These are phyloP conservation scores for Mycosphaerelloides madeirae DNA, from an alignment of 2,329 filamentous ascomycete genomes.

Conservation along the genomic window DNA sequence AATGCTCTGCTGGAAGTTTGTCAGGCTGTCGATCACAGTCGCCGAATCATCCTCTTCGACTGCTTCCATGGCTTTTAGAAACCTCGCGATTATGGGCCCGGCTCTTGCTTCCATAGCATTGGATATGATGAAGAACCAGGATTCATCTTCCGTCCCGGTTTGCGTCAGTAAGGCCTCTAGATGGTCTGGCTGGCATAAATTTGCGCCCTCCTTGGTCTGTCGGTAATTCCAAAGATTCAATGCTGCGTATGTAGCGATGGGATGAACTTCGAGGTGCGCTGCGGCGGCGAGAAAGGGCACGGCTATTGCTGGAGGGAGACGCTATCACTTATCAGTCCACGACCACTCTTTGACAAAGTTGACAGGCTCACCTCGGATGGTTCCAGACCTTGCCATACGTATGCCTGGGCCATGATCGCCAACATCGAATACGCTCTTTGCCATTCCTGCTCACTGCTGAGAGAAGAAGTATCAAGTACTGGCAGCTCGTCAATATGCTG, in stretches of 20 bases:
- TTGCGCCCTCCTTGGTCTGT: conserved; percentile 72
- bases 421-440: conserved; percentile 75
- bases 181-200: conserved; percentile 75
- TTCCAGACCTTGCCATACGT: conserved; percentile 78
- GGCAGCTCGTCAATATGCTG: conserved; percentile 73
- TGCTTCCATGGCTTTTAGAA: conserved; percentile 47
- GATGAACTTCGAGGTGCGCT: conserved; percentile 69
- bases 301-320: conserved; percentile 73
- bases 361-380: conserved; percentile 50
- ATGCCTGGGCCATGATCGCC: conserved; percentile 73
- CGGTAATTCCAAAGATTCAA: conserved; percentile 96
- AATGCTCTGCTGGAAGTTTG: conserved; percentile 39
- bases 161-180: conserved; percentile 81
- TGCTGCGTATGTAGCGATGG: conserved; percentile 88
- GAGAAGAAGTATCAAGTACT: conserved; percentile 71
- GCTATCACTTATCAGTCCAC: conserved; percentile 33
- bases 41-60: conserved; percentile 35
- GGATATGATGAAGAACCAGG: conserved; percentile 64
- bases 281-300: conserved; percentile 75
- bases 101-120: conserved; percentile 51
- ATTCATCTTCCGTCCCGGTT: conserved; percentile 89
- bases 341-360: not conserved
- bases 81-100: conserved; percentile 41
- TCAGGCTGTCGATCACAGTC: conserved; percentile 38
- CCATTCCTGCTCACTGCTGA: conserved; percentile 85